phyloP scores from a whole-genome alignment of 2,329 filamentous ascomycete genomes.

The Neurospora crassa region DNA sequence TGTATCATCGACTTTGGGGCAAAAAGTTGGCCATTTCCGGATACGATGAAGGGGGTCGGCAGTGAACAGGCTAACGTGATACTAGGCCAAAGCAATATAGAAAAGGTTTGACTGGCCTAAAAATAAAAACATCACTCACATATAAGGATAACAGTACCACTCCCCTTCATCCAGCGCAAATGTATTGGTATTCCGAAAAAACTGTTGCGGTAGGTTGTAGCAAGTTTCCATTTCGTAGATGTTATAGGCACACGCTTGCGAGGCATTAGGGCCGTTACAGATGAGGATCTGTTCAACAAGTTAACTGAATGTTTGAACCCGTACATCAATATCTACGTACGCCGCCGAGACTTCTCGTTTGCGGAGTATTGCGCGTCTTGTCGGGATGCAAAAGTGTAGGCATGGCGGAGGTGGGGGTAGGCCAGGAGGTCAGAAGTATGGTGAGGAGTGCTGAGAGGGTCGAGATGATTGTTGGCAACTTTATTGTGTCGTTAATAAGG shows the following conservation, averaged over 20 bases:
- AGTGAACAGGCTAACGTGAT: too few relatives aligned
- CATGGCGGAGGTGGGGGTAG: background rate
- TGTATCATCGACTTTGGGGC: background rate
- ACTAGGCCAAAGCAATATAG: too few relatives aligned
- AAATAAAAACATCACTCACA: conserved; percentile 11
- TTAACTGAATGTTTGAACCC: too few relatives aligned
- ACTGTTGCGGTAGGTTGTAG: conserved; percentile 33
- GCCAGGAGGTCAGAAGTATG: background rate
- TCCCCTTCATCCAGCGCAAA: conserved; percentile 41
- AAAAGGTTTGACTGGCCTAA: too few relatives aligned
- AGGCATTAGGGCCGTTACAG: conserved; percentile 41
- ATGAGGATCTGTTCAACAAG: conserved; percentile 26
- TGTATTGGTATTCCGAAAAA: conserved; percentile 32
- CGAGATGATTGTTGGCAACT: background rate
- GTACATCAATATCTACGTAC: background rate
- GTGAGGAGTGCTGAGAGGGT: background rate
- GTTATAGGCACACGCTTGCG: conserved; percentile 34
- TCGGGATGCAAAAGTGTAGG: background rate
- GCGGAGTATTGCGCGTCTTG: background rate
- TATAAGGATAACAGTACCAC: conserved; percentile 39
- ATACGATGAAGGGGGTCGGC: too few relatives aligned
- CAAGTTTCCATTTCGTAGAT: conserved; percentile 35
- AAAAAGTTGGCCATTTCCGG: background rate
- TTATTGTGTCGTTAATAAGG: background rate
- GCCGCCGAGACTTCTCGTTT: conserved; percentile 20